A percentile compares a stretch with the other conserved stretches of the same genome.
Evolutionary conservation across 768 basidiomycete species (phyloP).

Genomic region (Ramaria sp.): DNA sequence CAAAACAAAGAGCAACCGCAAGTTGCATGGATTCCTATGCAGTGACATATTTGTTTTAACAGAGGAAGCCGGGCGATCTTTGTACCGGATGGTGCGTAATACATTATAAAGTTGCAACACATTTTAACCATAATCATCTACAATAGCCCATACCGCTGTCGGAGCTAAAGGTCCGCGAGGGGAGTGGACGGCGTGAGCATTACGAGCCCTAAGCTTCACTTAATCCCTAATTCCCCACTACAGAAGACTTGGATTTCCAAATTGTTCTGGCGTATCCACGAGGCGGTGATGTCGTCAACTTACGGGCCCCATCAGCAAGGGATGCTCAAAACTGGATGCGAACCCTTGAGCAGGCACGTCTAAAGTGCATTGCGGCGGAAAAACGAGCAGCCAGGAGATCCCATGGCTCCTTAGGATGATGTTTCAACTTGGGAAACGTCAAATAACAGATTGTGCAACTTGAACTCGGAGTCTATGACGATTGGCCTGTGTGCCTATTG

Average conservation of each 20-base stretch:
- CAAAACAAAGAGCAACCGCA: constrained; percentile 80
- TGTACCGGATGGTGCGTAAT: constrained; percentile 72
- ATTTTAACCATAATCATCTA: background rate
- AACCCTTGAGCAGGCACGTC: constrained; percentile 32
- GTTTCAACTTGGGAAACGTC: background rate
- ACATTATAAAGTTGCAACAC: background rate
- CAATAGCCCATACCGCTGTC: constrained; percentile 63
- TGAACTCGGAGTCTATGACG: background rate
- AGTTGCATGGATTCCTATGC: constrained; percentile 69
- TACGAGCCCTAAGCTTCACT: background rate
- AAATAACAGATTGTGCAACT: too few relatives aligned
- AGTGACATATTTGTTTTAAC: constrained; percentile 85
- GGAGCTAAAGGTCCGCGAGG: constrained; percentile 49
- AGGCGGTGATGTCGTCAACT: constrained; percentile 57
- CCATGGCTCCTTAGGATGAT: background rate
- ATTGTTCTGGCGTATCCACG: constrained; percentile 58
- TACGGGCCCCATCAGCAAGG: constrained; percentile 46
- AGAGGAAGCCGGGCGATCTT: constrained; percentile 52
- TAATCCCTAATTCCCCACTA: background rate
- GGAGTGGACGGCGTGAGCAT: constrained; percentile 38
- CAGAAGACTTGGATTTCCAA: constrained; percentile 64
- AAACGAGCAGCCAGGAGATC: constrained; percentile 22
- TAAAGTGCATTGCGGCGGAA: constrained; percentile 34
- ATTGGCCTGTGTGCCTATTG: background rate
- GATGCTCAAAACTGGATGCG: constrained; percentile 49